Evolutionary conservation across 176 grass and related monocot species (phyloP), one percentile per base, ranked within the genome.

Genomic region (Oropetium thomaeum): DNA sequence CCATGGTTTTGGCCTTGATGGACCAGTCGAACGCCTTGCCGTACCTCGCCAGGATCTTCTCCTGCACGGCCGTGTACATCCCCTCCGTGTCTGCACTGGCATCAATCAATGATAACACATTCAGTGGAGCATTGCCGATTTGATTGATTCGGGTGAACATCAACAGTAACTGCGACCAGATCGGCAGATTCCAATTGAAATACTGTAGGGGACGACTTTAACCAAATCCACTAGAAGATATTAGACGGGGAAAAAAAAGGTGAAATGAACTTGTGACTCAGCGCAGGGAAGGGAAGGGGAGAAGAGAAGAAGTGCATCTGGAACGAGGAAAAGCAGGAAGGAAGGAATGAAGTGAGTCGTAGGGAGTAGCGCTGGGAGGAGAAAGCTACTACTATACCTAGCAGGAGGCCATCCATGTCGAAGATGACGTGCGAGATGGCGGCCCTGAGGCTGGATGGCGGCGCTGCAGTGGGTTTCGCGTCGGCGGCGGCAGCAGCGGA

Each of bases 1-100:
- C 93, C 93, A 97, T 97, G 87, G 90, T 85, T 83, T 89, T 93
- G 20, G 91, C 91, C 87, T 98, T 94, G 43, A 98, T 76, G 32
- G 86, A 83, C 95, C 95, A 98, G 51, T 98, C 86, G 49, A 98
- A 98, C 52, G 66, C 86, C 86, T 94, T 97, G 60, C 89, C 91
- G 54, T 84, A 98, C 81, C 91, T 87, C 58, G 82, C 91, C 0
- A 94, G 75, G 79, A 98, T 98, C 91, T 79, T 93, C 82, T 94
- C 84, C 91, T 94, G 91, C 65, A 94, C 86, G 75, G 89, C 76
- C 49, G 95, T 94, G 84, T 98, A 94, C 75, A 98, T 88, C 49
- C 85, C 87, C 79, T 94, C 91, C 54, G 95, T 98, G 49, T 97
- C 90, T 97, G 74, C 73, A 20, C 5, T 74, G 25, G 52, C 17